Evolutionary conservation across 2,329 filamentous ascomycete genomes (phyloP).

Genomic region (Dryadomyces quercus-mongolicae): DNA sequence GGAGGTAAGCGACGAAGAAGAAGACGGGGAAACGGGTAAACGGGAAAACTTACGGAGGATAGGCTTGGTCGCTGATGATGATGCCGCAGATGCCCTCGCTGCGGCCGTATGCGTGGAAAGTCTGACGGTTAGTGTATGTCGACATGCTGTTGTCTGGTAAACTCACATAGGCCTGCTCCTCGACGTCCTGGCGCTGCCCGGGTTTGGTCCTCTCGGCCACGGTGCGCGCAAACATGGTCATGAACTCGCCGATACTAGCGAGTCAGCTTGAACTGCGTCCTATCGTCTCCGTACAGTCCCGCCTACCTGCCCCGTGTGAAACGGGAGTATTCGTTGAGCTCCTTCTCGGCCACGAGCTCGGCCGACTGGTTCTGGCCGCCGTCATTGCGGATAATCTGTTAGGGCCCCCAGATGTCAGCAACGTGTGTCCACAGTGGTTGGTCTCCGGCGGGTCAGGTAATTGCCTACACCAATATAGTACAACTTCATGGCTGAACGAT

Average conservation of each 20-base stretch:
- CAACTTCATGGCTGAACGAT: constrained; percentile 69
- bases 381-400: constrained; percentile 70
- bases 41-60: constrained; percentile 35
- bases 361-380: constrained; percentile 5
- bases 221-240: constrained; percentile 76
- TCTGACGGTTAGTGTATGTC: constrained; percentile 8
- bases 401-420: not conserved
- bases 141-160: too few relatives aligned
- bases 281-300: constrained; percentile 1
- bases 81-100: constrained; percentile 65
- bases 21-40: not conserved
- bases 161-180: constrained; percentile 48
- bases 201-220: constrained; percentile 68
- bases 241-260: constrained; percentile 24
- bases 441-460: not conserved
- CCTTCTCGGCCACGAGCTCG: constrained; percentile 46
- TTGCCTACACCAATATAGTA: constrained; percentile 70
- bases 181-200: constrained; percentile 79
- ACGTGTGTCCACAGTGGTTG: not conserved
- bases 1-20: not conserved
- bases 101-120: constrained; percentile 60
- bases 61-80: constrained; percentile 66
- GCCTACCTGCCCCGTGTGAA: constrained; percentile 61
- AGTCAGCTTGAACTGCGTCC: constrained; percentile 11
- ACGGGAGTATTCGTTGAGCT: constrained; percentile 65